Percentiles rank a stretch among this genome's conserved stretches.
phyloP scores from a whole-genome alignment of 768 basidiomycete genomes.

The Pluteus cervinus region DNA sequence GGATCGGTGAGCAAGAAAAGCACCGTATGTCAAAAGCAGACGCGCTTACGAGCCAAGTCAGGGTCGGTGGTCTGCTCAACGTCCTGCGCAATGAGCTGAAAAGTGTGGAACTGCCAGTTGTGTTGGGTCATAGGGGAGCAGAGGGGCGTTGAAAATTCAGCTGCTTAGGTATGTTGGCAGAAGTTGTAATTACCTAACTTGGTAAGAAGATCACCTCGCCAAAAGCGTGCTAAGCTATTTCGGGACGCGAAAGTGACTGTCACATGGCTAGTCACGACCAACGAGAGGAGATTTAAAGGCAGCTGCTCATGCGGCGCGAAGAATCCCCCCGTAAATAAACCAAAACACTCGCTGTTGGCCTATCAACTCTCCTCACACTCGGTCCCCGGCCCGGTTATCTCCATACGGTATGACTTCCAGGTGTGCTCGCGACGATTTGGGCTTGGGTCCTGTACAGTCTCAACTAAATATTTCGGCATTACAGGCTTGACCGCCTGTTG shows the following conservation, averaged over 20 bases:
- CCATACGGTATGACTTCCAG: constrained; percentile 74
- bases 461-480: constrained; percentile 3
- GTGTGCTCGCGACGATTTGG: constrained; percentile 25
- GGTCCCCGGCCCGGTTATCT: constrained; percentile 44
- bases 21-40: too few relatives aligned
- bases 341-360: too few relatives aligned
- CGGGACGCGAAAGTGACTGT: constrained; percentile 25
- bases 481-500: constrained; percentile 94
- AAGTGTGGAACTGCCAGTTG: too few relatives aligned
- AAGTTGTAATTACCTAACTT: background rate
- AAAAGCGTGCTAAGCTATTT: constrained; percentile 5
- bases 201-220: background rate
- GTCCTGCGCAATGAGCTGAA: too few relatives aligned
- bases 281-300: constrained; percentile 61
- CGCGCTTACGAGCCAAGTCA: too few relatives aligned
- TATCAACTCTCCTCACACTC: constrained; percentile 22
- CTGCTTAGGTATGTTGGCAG: too few relatives aligned
- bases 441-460: background rate
- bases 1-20: too few relatives aligned
- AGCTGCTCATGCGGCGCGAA: constrained; percentile 39
- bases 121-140: too few relatives aligned
- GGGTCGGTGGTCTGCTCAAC: too few relatives aligned
- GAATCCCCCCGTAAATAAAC: constrained; percentile 48
- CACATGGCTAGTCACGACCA: constrained; percentile 32
- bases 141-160: too few relatives aligned